Conservation (phyloP, 768 basidiomycete genomes). For the Butyriboletus loyo region DNA sequence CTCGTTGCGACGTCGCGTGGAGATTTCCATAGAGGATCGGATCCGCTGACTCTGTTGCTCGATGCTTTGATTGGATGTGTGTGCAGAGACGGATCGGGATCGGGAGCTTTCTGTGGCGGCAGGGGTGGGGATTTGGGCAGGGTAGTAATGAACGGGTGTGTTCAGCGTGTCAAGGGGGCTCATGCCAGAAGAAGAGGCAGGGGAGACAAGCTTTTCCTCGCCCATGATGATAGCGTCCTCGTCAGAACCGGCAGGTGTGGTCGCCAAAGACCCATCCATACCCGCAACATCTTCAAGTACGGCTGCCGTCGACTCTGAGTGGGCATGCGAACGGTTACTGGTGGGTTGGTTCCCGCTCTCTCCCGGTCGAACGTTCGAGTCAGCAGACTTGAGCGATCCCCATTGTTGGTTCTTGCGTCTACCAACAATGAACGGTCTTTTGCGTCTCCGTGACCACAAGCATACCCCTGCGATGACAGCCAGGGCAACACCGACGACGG, state of each 20-base stretch:
- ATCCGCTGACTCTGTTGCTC: conserved; percentile 33
- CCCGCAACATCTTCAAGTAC: conserved; percentile 10
- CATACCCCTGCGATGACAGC: conserved; percentile 33
- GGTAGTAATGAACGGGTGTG: conserved; percentile 19
- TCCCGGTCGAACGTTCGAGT: conserved; percentile 12
- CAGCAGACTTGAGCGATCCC: conserved; percentile 27
- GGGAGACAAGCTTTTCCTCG: conserved; percentile 25
- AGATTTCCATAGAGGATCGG: conserved; percentile 31
- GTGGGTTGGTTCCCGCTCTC: neutral
- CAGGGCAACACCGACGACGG: conserved; percentile 35
- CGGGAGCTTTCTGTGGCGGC: conserved; percentile 4
- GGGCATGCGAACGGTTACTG: conserved; percentile 11
- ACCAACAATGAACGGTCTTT: conserved; percentile 19
- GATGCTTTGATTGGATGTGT: conserved; percentile 17
- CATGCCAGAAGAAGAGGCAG: conserved; percentile 12
- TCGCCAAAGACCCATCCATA: conserved; percentile 13
- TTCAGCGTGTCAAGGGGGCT: conserved; percentile 18
- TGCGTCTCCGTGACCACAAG: conserved; percentile 26
- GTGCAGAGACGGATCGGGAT: conserved; percentile 7
- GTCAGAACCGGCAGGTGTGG: conserved; percentile 21
- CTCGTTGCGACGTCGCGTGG: conserved; percentile 23
- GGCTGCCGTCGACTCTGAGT: conserved; percentile 24
- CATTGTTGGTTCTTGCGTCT: conserved; percentile 22
- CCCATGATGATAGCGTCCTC: conserved; percentile 14
- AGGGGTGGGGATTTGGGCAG: conserved; percentile 9